Evolutionary conservation across 2,329 filamentous ascomycete genomes (phyloP).

Genomic region (Talaromyces amestolkiae): DNA sequence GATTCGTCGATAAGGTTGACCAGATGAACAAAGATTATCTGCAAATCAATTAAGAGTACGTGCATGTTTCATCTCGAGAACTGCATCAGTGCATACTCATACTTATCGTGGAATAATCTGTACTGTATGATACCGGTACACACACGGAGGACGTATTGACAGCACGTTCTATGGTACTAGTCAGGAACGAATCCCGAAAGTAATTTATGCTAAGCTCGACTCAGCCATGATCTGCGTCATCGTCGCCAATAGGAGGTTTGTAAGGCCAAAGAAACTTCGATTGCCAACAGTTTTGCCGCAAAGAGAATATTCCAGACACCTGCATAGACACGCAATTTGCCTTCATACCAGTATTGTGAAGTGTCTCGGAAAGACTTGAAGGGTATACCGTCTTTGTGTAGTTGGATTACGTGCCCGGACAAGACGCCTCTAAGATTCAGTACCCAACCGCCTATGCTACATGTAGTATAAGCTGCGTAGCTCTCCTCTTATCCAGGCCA

Average conservation of each 20-base stretch:
- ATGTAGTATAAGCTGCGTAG: not conserved
- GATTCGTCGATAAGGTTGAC: conserved; percentile 3
- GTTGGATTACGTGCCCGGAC: not conserved
- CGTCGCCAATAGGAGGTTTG: not conserved
- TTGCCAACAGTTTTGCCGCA: not conserved
- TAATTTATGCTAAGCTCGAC: not conserved
- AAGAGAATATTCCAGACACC: not conserved
- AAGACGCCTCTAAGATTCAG: not conserved
- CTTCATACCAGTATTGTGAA: no score
- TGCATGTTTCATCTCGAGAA: not conserved
- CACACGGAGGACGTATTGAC: not conserved
- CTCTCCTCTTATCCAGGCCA: not conserved
- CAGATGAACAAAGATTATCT: not conserved
- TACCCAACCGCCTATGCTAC: not conserved
- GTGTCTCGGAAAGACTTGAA: not conserved
- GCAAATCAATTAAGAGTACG: not conserved
- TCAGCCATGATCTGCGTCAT: conserved; percentile 6
- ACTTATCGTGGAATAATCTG: not conserved
- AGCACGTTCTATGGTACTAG: not conserved
- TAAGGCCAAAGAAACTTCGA: not conserved
- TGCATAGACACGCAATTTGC: not conserved
- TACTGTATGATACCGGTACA: not conserved
- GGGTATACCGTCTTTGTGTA: not conserved
- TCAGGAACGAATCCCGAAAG: conserved; percentile 11
- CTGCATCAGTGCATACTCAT: not conserved